phyloP scores from a whole-genome alignment of 257 asterid genomes.

The Agastache rugosa region DNA sequence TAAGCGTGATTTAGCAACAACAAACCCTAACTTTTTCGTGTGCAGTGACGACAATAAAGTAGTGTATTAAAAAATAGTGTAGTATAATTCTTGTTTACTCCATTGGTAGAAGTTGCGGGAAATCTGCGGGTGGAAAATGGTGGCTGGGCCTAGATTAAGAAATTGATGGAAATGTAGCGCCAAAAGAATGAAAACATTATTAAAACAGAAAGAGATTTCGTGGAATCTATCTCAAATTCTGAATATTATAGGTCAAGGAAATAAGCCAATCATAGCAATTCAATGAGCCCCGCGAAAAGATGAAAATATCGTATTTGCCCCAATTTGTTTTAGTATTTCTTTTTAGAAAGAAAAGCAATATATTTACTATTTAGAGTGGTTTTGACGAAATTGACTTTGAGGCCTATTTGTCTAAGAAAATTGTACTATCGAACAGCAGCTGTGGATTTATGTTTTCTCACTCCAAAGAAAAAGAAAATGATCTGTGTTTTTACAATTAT shows the following conservation, averaged over 20 bases:
- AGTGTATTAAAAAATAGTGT: not conserved
- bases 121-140: conserved; percentile 30
- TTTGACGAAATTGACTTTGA: not conserved
- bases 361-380: too few species aligned
- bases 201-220: not conserved
- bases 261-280: conserved; percentile 15
- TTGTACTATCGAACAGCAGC: too few species aligned
- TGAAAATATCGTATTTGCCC: conserved; percentile 22
- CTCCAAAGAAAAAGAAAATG: not conserved
- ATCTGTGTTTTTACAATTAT: too few species aligned
- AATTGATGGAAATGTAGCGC: conserved; percentile 39
- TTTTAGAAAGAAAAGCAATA: not conserved
- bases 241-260: not conserved
- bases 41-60: conserved; percentile 24
- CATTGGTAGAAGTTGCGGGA: conserved; percentile 20
- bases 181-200: conserved; percentile 24
- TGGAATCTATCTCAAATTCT: conserved; percentile 21
- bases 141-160: conserved; percentile 30
- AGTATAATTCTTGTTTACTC: conserved; percentile 8
- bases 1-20: conserved; percentile 26
- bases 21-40: conserved; percentile 37
- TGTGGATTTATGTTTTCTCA: too few species aligned
- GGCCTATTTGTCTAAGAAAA: too few species aligned
- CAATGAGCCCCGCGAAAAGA: not conserved
- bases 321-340: not conserved